Evolutionary conservation across 2,329 filamentous ascomycete species (phyloP), one percentile per base, ranked within the genome.

Genomic region (Ceratocystis variospora): DNA sequence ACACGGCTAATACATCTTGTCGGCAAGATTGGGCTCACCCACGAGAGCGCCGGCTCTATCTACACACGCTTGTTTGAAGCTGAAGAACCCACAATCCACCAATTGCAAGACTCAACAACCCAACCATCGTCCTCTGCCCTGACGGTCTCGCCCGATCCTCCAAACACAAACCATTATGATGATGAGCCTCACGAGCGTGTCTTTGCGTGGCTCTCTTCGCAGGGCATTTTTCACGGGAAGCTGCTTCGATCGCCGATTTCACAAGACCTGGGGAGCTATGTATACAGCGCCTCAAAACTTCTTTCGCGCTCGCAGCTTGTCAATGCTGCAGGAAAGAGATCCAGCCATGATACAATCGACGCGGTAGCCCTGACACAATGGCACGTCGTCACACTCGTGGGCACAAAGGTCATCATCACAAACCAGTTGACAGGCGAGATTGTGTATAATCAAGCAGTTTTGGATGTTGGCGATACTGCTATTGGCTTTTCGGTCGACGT

Each of bases 301-400:
- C 77, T 96, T 64, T 79, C 88, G 17, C 85, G 84, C 71, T 83
- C 89, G 0, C 85, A 90, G 67, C 82, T 97, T 53, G 84, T 89
- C 1, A 86, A 91, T 68, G 82, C 83, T 7, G 77, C 84, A 1
- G 82, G 83, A 68, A 87, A 87, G 28, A 83, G 81, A 69, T 76
- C 86, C 45, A 80, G 84, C 0, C 82, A 88, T 64, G 90, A 95
- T 68, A 81, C 84, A 0, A 86, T 96, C 48, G 85, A 87, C 50
- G 89, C 89, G 0, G 87, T 96, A 74, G 86, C 88, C 0, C 78
- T 99, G 69, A 96, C 92, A 5, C 91, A 96, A 72, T 99, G 94
- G 88, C 94, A 99, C 74, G 86, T 96, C 62, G 76, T 99, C 25
- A 85, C 87, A 69, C 80, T 99, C 0, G 83, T 96, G 1, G 92